Evolutionary conservation across 352 stramenopile genomes (phyloP).

Genomic region (Blastocystis sp.): DNA sequence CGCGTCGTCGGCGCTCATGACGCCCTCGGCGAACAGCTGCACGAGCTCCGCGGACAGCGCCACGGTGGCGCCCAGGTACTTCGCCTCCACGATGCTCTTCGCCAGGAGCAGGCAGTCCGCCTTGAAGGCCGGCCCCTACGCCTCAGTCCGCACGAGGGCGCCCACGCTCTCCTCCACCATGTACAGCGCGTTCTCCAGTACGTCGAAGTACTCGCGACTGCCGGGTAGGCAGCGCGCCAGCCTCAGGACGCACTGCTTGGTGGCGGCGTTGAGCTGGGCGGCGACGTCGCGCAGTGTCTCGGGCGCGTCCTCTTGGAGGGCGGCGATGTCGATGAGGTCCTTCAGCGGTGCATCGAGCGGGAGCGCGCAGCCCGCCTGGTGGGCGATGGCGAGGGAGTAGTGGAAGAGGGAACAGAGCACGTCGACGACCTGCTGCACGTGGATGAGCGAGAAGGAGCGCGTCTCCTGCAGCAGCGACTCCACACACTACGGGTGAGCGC

Average conservation of each 20-base stretch:
- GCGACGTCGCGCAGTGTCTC: neutral
- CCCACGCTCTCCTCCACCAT: constrained; percentile 21
- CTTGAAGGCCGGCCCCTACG: neutral
- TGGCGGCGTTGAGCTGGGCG: neutral
- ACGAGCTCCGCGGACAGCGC: neutral
- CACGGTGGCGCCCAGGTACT: neutral
- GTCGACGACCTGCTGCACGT: constrained; percentile 44
- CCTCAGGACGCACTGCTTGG: constrained; percentile 9
- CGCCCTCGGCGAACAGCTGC: neutral
- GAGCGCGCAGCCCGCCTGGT: neutral
- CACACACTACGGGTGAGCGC: neutral
- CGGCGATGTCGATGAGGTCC: neutral
- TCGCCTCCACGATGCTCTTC: neutral
- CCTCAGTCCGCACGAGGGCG: neutral
- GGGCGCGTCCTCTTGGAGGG: neutral
- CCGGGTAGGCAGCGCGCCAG: neutral
- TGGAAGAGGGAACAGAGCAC: neutral
- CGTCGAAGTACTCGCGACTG: constrained; percentile 31
- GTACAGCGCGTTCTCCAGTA: constrained; percentile 45
- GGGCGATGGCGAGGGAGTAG: neutral
- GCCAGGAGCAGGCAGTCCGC: neutral
- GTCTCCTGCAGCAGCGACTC: constrained; percentile 19
- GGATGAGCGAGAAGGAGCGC: constrained; percentile 25
- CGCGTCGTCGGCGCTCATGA: neutral
- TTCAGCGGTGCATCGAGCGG: neutral